A percentile compares a stretch with the other conserved stretches of the same genome.
These are phyloP conservation scores for Hypoxylon rickii DNA, from an alignment of 495 filamentous ascomycete species.

Conservation along the genomic window DNA sequence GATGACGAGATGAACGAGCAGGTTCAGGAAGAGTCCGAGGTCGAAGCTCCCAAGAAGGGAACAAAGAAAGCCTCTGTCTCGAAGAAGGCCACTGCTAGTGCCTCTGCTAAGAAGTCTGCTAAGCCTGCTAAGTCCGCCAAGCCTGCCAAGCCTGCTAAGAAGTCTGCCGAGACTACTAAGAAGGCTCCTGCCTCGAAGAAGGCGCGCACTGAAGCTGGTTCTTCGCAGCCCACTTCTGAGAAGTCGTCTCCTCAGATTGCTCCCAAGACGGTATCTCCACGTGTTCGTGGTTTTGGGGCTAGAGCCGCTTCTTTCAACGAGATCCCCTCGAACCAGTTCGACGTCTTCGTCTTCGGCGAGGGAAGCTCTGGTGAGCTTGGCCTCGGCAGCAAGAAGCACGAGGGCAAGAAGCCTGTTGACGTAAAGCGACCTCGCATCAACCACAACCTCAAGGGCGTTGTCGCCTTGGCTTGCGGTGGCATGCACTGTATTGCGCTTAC, in stretches of 20 bases:
- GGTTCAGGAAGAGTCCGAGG: not conserved
- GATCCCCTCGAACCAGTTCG: constrained; percentile 47
- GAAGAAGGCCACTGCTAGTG: not conserved
- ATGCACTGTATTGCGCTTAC: constrained; percentile 72
- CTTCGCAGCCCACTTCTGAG: no score
- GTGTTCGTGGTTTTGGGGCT: constrained; percentile 15
- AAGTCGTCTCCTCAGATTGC: no score
- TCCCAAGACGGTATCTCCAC: not conserved
- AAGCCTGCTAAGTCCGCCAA: no score
- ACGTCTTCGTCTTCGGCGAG: constrained; percentile 62
- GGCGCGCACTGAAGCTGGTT: not conserved
- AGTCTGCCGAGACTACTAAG: not conserved
- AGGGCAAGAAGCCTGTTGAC: constrained; percentile 59
- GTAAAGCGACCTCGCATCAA: constrained; percentile 62
- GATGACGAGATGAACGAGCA: not conserved
- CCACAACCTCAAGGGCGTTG: constrained; percentile 57
- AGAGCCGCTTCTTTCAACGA: constrained; percentile 43
- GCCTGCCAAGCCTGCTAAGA: not conserved
- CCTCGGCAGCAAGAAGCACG: constrained; percentile 47
- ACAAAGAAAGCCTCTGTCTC: constrained; percentile 4
- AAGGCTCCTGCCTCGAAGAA: not conserved
- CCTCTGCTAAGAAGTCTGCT: constrained; percentile 8
- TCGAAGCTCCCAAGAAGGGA: not conserved
- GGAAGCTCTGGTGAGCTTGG: constrained; percentile 60
- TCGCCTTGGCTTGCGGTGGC: constrained; percentile 66